Conservation (phyloP, 768 basidiomycete genomes). For the Cystobasidium tubakii region DNA sequence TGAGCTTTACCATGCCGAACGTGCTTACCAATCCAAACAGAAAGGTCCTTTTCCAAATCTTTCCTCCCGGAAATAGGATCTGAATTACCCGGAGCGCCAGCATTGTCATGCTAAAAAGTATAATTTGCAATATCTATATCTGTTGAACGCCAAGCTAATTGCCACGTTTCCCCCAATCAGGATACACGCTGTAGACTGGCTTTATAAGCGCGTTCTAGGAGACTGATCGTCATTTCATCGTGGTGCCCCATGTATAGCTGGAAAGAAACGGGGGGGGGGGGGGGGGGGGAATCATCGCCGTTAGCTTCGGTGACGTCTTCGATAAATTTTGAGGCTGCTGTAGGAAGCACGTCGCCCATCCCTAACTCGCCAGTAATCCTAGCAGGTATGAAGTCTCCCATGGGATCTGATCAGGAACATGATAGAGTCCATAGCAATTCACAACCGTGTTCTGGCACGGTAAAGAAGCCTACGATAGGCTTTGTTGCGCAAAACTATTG, state of each 20-base stretch:
- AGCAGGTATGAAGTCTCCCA: constrained; percentile 67
- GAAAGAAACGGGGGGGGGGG: constrained; percentile 57
- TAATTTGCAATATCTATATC: constrained; percentile 50
- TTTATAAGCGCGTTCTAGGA: constrained; percentile 55
- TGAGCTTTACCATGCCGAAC: constrained; percentile 51
- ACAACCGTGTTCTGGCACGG: too few species aligned
- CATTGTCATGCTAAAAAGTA: constrained; percentile 42
- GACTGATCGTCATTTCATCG: constrained; percentile 55
- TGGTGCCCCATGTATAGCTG: constrained; percentile 59
- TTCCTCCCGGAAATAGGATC: constrained; percentile 12
- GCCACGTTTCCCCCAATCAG: constrained; percentile 34
- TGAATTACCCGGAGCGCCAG: neutral
- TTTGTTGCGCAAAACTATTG: too few species aligned
- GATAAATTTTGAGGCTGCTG: constrained; percentile 65
- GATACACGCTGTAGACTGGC: constrained; percentile 52
- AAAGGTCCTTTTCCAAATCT: constrained; percentile 6
- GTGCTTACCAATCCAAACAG: constrained; percentile 4
- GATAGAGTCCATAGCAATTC: too few species aligned
- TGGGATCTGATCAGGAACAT: constrained; percentile 48
- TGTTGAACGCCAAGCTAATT: constrained; percentile 35
- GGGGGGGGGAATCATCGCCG: constrained; percentile 53
- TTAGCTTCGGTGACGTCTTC: constrained; percentile 72
- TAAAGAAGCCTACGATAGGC: too few species aligned
- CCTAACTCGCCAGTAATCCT: constrained; percentile 61
- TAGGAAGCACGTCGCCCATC: constrained; percentile 69